These are phyloP conservation scores for Phallus indusiatus DNA, from an alignment of 768 basidiomycete species.

Conservation along the genomic window DNA sequence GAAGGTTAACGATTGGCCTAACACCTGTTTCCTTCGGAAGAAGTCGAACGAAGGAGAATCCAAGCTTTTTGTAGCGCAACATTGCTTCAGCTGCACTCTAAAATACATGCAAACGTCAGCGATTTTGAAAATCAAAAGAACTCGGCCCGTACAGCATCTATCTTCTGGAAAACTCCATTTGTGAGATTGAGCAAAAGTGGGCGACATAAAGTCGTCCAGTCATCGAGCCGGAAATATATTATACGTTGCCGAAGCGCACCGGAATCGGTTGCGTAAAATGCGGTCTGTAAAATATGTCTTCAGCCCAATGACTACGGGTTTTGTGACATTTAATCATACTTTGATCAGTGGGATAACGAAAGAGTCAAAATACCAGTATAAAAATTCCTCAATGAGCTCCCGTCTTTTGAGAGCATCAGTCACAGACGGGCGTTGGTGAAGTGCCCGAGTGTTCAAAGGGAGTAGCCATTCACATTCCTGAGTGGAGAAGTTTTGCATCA, in stretches of 20 bases:
- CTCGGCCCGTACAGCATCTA: constrained; percentile 48
- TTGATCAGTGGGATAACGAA: constrained; percentile 73
- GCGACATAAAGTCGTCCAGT: constrained; percentile 77
- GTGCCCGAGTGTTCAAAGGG: constrained; percentile 1
- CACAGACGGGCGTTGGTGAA: constrained; percentile 30
- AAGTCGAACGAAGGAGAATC: constrained; percentile 79
- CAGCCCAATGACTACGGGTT: neutral
- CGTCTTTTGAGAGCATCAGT: constrained; percentile 67
- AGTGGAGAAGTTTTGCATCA: constrained; percentile 68
- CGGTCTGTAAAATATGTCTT: constrained; percentile 48
- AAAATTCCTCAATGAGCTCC: constrained; percentile 77
- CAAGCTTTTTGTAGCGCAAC: constrained; percentile 61
- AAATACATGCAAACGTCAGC: constrained; percentile 3
- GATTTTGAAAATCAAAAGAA: neutral
- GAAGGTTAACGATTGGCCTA: constrained; percentile 87
- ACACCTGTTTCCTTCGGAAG: constrained; percentile 94
- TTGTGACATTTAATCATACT: constrained; percentile 29
- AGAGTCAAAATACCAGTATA: constrained; percentile 92
- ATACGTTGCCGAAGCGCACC: constrained; percentile 74
- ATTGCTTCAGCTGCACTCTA: constrained; percentile 59
- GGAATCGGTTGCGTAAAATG: constrained; percentile 91
- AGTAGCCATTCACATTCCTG: constrained; percentile 75
- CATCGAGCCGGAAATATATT: constrained; percentile 89
- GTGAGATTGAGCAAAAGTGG: constrained; percentile 76
- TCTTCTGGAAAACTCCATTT: constrained; percentile 55